Percentiles rank a stretch among this genome's conserved stretches.
phyloP scores from a whole-genome alignment of 495 filamentous ascomycete genomes.

The Schizothecium vesticola region DNA sequence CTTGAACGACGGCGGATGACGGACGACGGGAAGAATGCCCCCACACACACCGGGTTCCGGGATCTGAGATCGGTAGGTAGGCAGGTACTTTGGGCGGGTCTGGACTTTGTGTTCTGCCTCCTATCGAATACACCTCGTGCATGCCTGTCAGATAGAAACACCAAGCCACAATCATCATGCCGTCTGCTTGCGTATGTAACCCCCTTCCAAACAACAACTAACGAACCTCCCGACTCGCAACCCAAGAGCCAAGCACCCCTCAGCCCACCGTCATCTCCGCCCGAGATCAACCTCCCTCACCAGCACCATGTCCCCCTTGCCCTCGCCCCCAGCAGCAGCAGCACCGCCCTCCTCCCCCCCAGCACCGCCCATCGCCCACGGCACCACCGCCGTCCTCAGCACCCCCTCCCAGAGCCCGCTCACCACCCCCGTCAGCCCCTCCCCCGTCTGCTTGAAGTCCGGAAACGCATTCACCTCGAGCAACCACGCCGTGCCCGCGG shows the following conservation, averaged over 20 bases:
- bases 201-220: not conserved
- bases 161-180: not conserved
- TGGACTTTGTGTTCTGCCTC: not conserved
- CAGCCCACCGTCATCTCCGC: slow-evolving; percentile 15
- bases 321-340: slow-evolving; percentile 4
- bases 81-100: not conserved
- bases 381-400: slow-evolving; percentile 7
- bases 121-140: not conserved
- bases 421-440: slow-evolving; percentile 58
- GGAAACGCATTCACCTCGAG: slow-evolving; percentile 96
- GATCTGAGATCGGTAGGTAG: too few relatives aligned
- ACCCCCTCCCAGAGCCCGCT: slow-evolving; percentile 59
- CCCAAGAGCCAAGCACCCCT: too few relatives aligned
- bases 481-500: slow-evolving; percentile 57
- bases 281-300: slow-evolving; percentile 33
- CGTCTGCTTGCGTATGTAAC: not conserved
- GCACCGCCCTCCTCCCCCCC: not conserved
- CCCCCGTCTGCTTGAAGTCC: slow-evolving; percentile 88
- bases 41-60: not conserved
- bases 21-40: too few relatives aligned
- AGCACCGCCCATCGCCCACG: slow-evolving; percentile 24
- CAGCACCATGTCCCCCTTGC: slow-evolving; percentile 25
- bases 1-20: too few relatives aligned
- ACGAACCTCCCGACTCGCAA: not conserved
- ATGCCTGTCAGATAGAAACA: not conserved